phyloP scores from a whole-genome alignment of 2,329 filamentous ascomycete species.

The Diaporthe destruens region DNA sequence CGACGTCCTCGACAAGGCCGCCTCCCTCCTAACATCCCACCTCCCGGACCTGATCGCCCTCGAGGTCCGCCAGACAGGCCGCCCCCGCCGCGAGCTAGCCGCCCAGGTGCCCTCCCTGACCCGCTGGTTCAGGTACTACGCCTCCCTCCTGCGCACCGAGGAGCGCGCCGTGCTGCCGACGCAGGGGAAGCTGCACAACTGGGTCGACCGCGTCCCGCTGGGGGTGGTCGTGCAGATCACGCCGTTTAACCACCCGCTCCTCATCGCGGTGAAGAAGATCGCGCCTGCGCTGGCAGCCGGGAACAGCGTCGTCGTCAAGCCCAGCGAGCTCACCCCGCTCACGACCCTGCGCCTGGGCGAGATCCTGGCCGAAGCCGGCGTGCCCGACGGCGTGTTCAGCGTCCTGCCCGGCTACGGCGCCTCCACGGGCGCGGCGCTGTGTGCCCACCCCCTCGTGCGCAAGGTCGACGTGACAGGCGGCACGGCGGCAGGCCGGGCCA shows the following conservation, averaged over 20 bases:
- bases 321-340: conserved; percentile 72
- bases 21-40: conserved; percentile 63
- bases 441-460: conserved; percentile 63
- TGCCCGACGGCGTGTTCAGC: conserved; percentile 78
- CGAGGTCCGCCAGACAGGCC: conserved; percentile 77
- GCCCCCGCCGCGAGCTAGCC: conserved; percentile 76
- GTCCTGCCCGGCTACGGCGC: conserved; percentile 68
- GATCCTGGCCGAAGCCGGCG: conserved; percentile 74
- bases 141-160: conserved; percentile 74
- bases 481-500: conserved; percentile 76
- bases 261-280: conserved; percentile 71
- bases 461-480: conserved; percentile 84
- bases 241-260: conserved; percentile 70
- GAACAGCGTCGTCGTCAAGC: conserved; percentile 72
- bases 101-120: conserved; percentile 75
- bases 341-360: conserved; percentile 70
- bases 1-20: conserved; percentile 71
- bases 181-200: conserved; percentile 69
- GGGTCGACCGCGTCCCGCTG: conserved; percentile 65
- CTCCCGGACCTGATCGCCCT: conserved; percentile 70
- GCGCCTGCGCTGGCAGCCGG: conserved; percentile 71
- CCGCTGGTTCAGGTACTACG: conserved; percentile 80
- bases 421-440: conserved; percentile 65
- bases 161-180: conserved; percentile 76
- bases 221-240: conserved; percentile 70